Evolutionary conservation across 31 red algal species (phyloP), one percentile per base, ranked within the genome.

Genomic region (Porphyra umbilicalis): DNA sequence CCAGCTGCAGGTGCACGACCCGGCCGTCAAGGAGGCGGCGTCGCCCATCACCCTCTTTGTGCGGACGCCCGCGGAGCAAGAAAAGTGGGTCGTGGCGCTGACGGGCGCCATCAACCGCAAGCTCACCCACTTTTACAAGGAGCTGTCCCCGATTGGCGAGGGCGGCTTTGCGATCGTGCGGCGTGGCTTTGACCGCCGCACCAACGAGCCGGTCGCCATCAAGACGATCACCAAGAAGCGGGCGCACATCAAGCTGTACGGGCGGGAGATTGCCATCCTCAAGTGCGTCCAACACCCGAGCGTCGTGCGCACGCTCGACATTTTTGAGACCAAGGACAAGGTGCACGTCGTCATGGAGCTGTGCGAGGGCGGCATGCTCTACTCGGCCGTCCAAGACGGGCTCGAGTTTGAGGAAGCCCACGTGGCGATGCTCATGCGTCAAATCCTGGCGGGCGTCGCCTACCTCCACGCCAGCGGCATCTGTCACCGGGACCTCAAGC

Each of bases 331-430:
- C 9, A 40, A 83, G 32, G 83, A 84, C n/a, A 42, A 91, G 36
- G 90, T 98, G 77, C 88, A 94, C 46, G 94, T 98, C 79, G 91
- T 98, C 1, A 92, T 98, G 95, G 95, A 98, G 38, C 89, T 91
- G 38, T 89, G 94, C 86, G 75, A 89, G 46, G 95, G 95, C 33
- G 95, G 95, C 29, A 92, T 92, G 91, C 83, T 95, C 34, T 95
- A 90, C 78, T 88, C 92, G 35, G 84, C 89, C 33, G 94, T 98
- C 29, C 92, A 91, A 46, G 92, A 87, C 44, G 92, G 89, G 37
- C 86, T 91, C 8, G 32, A 46, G 76, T 92, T 98, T 75, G 78
- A 82, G 31, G 95, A 94, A 83, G 79, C 76, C 36, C 92, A 94
- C 80, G 86, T 88, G 8, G 89, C 86, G 6, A 86, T 94, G 57